Evolutionary conservation across 2,329 filamentous ascomycete genomes (phyloP).

Genomic region (Calonectria hongkongensis): DNA sequence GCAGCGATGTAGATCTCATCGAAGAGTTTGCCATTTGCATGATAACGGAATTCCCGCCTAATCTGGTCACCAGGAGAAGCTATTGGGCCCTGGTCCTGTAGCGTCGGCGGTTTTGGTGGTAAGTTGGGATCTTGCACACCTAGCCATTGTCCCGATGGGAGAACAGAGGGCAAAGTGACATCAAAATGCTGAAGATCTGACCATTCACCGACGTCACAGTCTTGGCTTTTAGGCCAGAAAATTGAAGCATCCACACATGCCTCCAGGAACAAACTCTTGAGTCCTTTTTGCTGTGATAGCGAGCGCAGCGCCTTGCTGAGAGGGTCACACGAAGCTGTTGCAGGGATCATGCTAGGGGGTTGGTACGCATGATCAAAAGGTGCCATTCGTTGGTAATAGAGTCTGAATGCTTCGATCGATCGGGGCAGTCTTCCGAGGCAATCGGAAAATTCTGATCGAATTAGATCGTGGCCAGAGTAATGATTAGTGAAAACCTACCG

Average conservation of each 20-base stretch:
- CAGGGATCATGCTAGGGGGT: slow-evolving; percentile 12
- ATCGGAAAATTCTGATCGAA: neutral
- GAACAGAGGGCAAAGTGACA: neutral
- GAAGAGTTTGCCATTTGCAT: slow-evolving; percentile 1
- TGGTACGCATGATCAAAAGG: slow-evolving; percentile 26
- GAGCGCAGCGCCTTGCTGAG: slow-evolving; percentile 4
- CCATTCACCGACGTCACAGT: neutral
- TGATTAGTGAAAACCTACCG: neutral
- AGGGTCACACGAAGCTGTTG: neutral
- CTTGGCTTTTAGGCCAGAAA: neutral
- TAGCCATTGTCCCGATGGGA: slow-evolving; percentile 33
- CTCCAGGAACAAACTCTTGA: slow-evolving; percentile 1
- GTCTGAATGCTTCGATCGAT: slow-evolving; percentile 6
- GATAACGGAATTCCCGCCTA: slow-evolving; percentile 10
- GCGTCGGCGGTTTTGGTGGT: neutral
- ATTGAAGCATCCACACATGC: slow-evolving; percentile 18
- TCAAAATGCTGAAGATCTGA: neutral
- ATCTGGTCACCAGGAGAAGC: slow-evolving; percentile 13
- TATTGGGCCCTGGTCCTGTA: too few relatives aligned
- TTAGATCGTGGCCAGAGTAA: neutral
- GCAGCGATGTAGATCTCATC: slow-evolving; percentile 9
- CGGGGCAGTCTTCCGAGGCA: slow-evolving; percentile 12
- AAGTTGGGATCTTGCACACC: neutral
- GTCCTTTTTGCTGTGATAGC: slow-evolving; percentile 20
- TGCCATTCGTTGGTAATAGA: slow-evolving; percentile 5